Evolutionary conservation across 2,329 filamentous ascomycete species (phyloP), one percentile per base, ranked within the genome.

Genomic region (Blumeriella jaapii): DNA sequence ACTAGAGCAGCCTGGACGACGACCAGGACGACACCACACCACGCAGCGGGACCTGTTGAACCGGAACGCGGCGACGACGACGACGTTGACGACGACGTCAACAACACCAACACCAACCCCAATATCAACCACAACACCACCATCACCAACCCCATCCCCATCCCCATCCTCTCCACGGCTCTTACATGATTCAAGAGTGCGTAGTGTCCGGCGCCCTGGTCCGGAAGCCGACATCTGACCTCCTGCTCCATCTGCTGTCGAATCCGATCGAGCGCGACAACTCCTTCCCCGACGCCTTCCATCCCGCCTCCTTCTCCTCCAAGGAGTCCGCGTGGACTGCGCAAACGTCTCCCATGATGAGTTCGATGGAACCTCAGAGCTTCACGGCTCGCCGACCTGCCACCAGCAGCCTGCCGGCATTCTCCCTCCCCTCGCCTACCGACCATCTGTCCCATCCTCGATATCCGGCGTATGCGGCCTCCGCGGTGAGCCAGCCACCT

Each of bases 301-400:
- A 18, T 32, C 35, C 27, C 8, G 15, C 18, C 31, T 38, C 26
- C 9, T 23, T 34, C 17, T 26, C 39, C 31, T 26, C n/a, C 16
- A 37, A 38, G 24, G 22, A 38, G 25, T 29, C 45, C 38, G 16
- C 42, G 40, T 49, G 41, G 46, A 46, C 42, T 47, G 48, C 41
- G 32, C 45, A 62, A 41, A 44, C 36, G 36, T 46, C 31, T 44
- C 49, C 36, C 36, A 47, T 63, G 56, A 68, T 78, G 62, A 48
- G 34, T 36, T 47, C 63, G 56, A 68, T 78, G 62, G 67, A 67
- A 58, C 63, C 67, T 51, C 66, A 69, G 55, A 80, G 78, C 62
- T 76, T 86, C 56, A 73, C 77, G 48, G 69, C 77, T 57, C 72
- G 81, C 52, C 73, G 80, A 58, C 72, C 76, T 53, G 78, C 78